Evolutionary conservation across 2,329 filamentous ascomycete genomes (phyloP).

Genomic region (Aotearoamyces nothofagi): DNA sequence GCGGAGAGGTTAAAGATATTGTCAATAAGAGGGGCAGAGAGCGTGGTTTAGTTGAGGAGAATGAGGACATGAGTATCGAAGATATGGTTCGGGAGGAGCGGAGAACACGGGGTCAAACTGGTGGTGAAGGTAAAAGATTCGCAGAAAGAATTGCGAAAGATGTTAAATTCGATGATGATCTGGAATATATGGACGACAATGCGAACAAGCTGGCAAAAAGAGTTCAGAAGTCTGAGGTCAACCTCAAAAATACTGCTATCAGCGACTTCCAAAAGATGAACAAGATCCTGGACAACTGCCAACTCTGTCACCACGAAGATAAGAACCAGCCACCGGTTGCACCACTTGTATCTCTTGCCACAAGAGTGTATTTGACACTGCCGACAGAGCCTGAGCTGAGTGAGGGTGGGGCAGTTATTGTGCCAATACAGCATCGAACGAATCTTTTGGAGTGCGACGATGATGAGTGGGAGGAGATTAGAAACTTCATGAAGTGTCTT

Average conservation of each 20-base stretch:
- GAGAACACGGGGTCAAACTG: constrained; percentile 61
- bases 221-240: constrained; percentile 75
- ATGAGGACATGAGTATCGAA: constrained; percentile 89
- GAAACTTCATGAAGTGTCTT: constrained; percentile 97
- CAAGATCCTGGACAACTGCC: constrained; percentile 70
- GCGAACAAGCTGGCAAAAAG: constrained; percentile 76
- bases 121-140: constrained; percentile 67
- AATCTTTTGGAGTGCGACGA: constrained; percentile 98
- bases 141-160: constrained; percentile 94
- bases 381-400: constrained; percentile 80
- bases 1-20: constrained; percentile 61
- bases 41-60: constrained; percentile 73
- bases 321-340: constrained; percentile 60
- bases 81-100: constrained; percentile 96
- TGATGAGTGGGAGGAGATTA: constrained; percentile 97
- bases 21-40: constrained; percentile 72
- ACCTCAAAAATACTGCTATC: constrained; percentile 77
- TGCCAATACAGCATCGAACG: constrained; percentile 69
- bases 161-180: constrained; percentile 73
- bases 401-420: constrained; percentile 72
- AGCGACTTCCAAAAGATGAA: constrained; percentile 83
- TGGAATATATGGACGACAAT: constrained; percentile 97
- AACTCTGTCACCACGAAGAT: constrained; percentile 87
- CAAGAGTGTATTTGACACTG: constrained; percentile 74
- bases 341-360: constrained; percentile 73